Percentiles rank a stretch among this genome's conserved stretches.
phyloP scores from a whole-genome alignment of 257 asterid genomes.

The Nicotiana paniculata region DNA sequence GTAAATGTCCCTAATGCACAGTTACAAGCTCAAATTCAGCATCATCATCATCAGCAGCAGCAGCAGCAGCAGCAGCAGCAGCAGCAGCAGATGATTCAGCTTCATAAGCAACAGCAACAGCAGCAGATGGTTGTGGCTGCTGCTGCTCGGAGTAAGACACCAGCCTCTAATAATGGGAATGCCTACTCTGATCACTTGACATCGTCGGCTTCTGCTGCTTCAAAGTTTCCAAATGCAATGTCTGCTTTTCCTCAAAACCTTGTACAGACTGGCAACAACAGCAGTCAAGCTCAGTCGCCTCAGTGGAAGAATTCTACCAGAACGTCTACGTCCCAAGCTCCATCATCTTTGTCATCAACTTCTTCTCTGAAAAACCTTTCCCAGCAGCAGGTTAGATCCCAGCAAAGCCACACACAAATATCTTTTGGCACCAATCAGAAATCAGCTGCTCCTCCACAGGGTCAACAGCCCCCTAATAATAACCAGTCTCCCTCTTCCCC shows the following conservation, averaged over 20 bases:
- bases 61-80: conserved; percentile 39
- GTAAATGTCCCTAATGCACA: conserved; percentile 42
- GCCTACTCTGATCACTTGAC: conserved; percentile 57
- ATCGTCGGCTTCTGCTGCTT: conserved; percentile 38
- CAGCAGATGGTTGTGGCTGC: conserved; percentile 29
- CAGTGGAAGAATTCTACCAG: conserved; percentile 69
- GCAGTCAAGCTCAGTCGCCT: conserved; percentile 58
- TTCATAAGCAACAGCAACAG: conserved; percentile 40
- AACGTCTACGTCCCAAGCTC: conserved; percentile 42
- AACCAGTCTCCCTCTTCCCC: conserved; percentile 61
- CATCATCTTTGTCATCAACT: conserved; percentile 50
- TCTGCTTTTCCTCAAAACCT: conserved; percentile 64
- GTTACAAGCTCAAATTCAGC: conserved; percentile 43
- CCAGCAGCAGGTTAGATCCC: conserved; percentile 62
- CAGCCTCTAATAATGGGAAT: conserved; percentile 39
- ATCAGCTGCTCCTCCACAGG: conserved; percentile 35
- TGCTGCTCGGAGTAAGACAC: conserved; percentile 40
- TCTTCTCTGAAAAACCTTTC: conserved; percentile 47
- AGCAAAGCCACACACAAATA: conserved; percentile 68
- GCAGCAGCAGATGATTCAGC: conserved; percentile 39
- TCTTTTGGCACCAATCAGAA: conserved; percentile 85
- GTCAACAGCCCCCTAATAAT: conserved; percentile 36
- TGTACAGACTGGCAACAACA: conserved; percentile 46
- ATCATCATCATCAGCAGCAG: conserved; percentile 15
- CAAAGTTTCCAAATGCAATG: conserved; percentile 43